Evolutionary conservation across 2,329 filamentous ascomycete species (phyloP).

Genomic region (Neofusicoccum parvum): DNA sequence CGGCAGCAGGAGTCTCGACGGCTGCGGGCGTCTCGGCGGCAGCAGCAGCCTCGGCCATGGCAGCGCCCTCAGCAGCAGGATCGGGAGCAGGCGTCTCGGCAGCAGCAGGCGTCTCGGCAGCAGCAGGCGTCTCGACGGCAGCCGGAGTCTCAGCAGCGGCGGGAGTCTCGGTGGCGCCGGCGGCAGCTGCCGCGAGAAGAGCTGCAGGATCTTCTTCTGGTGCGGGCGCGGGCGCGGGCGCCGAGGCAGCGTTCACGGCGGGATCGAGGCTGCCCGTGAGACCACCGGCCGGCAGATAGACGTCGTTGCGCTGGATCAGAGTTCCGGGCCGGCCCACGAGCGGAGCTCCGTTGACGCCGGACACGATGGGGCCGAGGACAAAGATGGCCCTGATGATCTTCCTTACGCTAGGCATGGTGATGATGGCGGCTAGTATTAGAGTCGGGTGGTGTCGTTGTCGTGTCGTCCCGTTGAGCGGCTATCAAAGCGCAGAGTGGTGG

Average conservation of each 20-base stretch:
- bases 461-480: background rate
- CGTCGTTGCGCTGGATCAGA: background rate
- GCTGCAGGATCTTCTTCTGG: conserved; percentile 2
- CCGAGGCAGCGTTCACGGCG: background rate
- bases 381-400: conserved; percentile 38
- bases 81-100: background rate
- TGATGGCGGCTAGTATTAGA: conserved; percentile 27
- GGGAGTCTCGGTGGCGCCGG: conserved; percentile 19
- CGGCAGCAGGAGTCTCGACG: background rate
- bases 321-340: background rate
- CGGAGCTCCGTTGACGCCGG: conserved; percentile 18
- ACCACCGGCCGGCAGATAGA: conserved; percentile 1
- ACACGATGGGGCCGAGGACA: conserved; percentile 37
- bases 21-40: conserved; percentile 1
- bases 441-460: background rate
- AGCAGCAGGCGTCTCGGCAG: background rate
- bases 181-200: conserved; percentile 14
- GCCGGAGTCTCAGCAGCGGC: background rate
- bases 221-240: conserved; percentile 23
- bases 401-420: conserved; percentile 41
- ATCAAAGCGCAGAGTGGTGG: conserved; percentile 3
- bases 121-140: background rate
- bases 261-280: background rate
- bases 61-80: background rate
- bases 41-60: conserved; percentile 22